Base-by-base conservation (phyloP, 331 rosid species). In the Quercus phellos region DNA sequence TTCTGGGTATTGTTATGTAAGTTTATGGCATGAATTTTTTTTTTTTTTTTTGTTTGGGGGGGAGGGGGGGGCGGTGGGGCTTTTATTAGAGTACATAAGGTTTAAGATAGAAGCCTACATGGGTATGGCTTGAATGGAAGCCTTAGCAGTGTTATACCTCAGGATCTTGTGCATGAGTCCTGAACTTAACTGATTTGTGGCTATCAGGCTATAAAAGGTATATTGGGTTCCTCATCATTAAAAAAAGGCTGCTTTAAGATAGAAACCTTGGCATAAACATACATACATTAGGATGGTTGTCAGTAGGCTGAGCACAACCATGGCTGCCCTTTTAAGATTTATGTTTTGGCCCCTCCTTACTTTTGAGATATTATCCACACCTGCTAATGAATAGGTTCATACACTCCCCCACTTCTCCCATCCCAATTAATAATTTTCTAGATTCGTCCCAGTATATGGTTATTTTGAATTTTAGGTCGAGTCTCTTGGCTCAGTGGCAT, bases 11-110 rank as follows among this genome's bases (percentile, higher is more conserved):
- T 24, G 32, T 21, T 7, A 56, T 8, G 60, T 56, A 56, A 21
- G 27, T 21, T 56, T 56, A 10, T 56, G 27, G 63, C 63, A 6
- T 56, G 61, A 19, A 7, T 19, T 9, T 60, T 26, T 4, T 60
- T 26, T 38, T 38, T 35, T 7, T 38, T 38, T 7, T 34, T 34
- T 0, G 4, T 4, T 22, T 22, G 42, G 10, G 43, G 10, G 43
- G 0, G 2, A 0, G 9, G 8, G 42, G 38, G 9, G 0, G 42
- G 42, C 2, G 2, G 6, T 0, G 35, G 38, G 0, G 11, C 68
- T 26, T 60, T 26, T 60, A 6, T 60, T 26, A 2, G 6, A 26
- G 68, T 14, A 27, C 46, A 38, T 38, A 8, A 8, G n/a, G 35
- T 61, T 27, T 13, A 27, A 27, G 42, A 9, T 56, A 21, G 63